Base-by-base conservation (phyloP, 2,329 filamentous ascomycete genomes). In the Diaporthe sp. region DNA sequence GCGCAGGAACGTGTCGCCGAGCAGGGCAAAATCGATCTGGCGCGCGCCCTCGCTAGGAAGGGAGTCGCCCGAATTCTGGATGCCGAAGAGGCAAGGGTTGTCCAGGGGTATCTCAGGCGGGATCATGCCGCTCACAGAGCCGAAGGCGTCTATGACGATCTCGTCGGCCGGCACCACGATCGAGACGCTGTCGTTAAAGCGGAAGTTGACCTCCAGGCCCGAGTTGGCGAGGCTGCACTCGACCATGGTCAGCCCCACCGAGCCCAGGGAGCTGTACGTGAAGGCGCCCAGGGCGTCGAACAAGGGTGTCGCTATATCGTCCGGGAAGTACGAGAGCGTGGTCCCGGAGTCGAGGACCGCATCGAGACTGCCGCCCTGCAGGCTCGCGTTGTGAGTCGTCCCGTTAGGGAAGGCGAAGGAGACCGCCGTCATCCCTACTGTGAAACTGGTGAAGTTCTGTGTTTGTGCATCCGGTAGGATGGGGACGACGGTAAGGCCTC, bases 261-360 rank as follows among this genome's bases (percentile, higher is more conserved):
- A 84, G 46, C 76, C 75, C 13, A 51, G n/a, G 22, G 73, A 65
- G 39, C 79, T 78, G 77, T 87, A 86, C 51, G 85, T 84, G 49
- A 83, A 80, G 34, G 84, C 86, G 77, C 82, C 82, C 28, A 88
- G 79, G 34, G 81, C 79, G 3, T 79, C 75, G 78, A 84, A 85
- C 65, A 90, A 80, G 12, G 78, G 74, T 2, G 77, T 77, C 58
- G 87, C 86, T 65, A 92, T 82, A 46, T 83, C 78, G 76, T 89
- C 84, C 0, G 92, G 92, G 0, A 94, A 85, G 80, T 92, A 92
- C 77, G 88, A 90, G 76, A 93, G 83, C n/a, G 90, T 92, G 58
- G 89, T 92, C 67, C 92, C 92, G 1, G 91, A 93, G 84, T 94
- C 92, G 65, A 94, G 88, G n/a, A 94, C 85, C 61, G 91, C 91